Evolutionary conservation across 495 filamentous ascomycete species (phyloP).

Genomic region (Lasiosphaeria miniovina): DNA sequence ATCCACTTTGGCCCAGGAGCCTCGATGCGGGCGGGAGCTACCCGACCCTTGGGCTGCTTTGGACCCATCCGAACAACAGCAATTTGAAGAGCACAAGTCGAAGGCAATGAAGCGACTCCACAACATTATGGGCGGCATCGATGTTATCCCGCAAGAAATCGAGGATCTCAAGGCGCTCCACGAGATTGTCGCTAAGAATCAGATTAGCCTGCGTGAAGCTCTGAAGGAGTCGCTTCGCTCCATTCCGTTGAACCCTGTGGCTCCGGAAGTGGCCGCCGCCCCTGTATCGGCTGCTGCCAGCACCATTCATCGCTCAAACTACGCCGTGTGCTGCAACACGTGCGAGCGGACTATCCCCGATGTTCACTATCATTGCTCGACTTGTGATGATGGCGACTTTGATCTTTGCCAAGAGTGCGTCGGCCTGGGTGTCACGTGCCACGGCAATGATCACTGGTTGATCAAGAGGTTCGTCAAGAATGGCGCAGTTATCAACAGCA

Average conservation of each 20-base stretch:
- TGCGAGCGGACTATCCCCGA: conserved; percentile 75
- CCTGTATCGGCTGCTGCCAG: background rate
- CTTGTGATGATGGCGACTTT: conserved; percentile 90
- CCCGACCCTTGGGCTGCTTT: background rate
- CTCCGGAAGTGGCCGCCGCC: background rate
- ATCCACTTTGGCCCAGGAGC: conserved; percentile 2
- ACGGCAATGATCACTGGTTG: conserved; percentile 78
- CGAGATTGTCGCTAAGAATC: too few species aligned
- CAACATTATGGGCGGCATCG: background rate
- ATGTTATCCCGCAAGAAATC: background rate
- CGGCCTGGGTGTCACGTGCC: conserved; percentile 69
- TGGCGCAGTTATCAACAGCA: conserved; percentile 78
- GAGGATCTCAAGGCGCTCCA: too few species aligned
- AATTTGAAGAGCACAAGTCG: background rate
- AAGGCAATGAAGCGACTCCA: background rate
- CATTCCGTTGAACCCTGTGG: background rate
- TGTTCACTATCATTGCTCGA: conserved; percentile 90
- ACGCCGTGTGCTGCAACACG: conserved; percentile 87
- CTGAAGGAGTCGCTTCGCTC: too few species aligned
- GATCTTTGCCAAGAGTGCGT: conserved; percentile 87
- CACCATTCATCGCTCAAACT: conserved; percentile 24
- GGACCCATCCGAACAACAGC: too few species aligned
- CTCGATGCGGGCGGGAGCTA: background rate
- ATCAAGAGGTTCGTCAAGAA: conserved; percentile 82
- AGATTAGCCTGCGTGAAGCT: too few species aligned